Conservation (phyloP, 2,329 filamentous ascomycete species). For the Ramularia collo-cygni region DNA sequence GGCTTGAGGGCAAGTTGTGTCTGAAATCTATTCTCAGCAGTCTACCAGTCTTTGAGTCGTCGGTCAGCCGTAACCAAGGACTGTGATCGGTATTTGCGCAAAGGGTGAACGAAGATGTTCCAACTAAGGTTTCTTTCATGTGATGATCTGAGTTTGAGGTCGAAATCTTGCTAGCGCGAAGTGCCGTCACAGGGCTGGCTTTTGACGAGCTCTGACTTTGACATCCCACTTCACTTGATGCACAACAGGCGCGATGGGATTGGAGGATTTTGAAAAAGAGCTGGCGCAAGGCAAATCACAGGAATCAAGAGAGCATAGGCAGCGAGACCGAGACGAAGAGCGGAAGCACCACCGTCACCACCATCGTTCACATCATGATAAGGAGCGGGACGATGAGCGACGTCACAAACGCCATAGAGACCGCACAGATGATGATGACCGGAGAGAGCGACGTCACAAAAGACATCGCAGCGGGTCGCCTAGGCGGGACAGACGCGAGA, state of each 20-base stretch:
- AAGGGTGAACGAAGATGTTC: too few species aligned
- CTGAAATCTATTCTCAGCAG: not conserved
- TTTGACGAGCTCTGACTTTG: too few species aligned
- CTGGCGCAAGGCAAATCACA: slow-evolving; percentile 56
- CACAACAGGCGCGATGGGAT: slow-evolving; percentile 40
- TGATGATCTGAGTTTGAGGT: not conserved
- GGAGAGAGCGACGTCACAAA: slow-evolving; percentile 27
- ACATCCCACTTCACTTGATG: not conserved
- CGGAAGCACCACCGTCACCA: slow-evolving; percentile 34
- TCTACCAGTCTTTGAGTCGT: too few species aligned
- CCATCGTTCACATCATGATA: slow-evolving; percentile 29
- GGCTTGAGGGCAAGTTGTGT: not conserved
- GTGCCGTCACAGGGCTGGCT: too few species aligned
- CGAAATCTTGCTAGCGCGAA: too few species aligned
- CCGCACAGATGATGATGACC: slow-evolving; percentile 38
- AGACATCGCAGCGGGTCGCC: slow-evolving; percentile 27
- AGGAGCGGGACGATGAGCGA: slow-evolving; percentile 31
- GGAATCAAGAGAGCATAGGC: slow-evolving; percentile 54
- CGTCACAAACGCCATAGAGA: slow-evolving; percentile 32
- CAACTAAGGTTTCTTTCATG: not conserved
- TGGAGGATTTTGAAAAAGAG: slow-evolving; percentile 71
- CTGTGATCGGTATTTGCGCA: too few species aligned
- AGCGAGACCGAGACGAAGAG: slow-evolving; percentile 44
- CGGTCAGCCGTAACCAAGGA: too few species aligned
- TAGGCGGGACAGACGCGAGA: slow-evolving; percentile 13